Conservation (phyloP, 495 filamentous ascomycete genomes). For the Aspergillus cavernicola region DNA sequence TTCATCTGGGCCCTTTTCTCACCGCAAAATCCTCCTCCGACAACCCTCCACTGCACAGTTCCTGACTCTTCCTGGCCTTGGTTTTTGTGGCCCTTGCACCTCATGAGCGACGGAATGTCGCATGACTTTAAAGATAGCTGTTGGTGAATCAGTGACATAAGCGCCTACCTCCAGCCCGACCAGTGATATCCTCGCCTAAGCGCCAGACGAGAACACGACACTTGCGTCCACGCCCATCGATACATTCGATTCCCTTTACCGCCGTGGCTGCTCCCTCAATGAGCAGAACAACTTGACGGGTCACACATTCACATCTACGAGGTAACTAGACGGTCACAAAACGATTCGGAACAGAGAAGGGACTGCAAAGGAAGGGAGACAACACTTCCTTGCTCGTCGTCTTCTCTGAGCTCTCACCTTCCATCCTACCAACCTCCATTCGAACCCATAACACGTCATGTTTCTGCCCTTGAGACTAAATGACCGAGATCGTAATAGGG, state of each 20-base stretch:
- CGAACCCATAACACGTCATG: slow-evolving; percentile 35
- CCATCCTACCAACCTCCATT: slow-evolving; percentile 26
- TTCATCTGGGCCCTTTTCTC: slow-evolving; percentile 15
- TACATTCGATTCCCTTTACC: background rate
- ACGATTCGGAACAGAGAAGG: slow-evolving; percentile 11
- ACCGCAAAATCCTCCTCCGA: slow-evolving; percentile 21
- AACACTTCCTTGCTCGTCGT: slow-evolving; percentile 9
- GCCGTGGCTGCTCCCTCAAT: slow-evolving; percentile 5
- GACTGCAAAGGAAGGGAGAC: slow-evolving; percentile 8
- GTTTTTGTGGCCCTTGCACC: background rate
- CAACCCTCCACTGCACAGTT: slow-evolving; percentile 18
- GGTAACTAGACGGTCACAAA: slow-evolving; percentile 24
- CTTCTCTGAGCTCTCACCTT: slow-evolving; percentile 26
- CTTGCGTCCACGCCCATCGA: background rate
- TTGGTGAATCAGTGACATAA: slow-evolving; percentile 24
- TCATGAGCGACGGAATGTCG: slow-evolving; percentile 24
- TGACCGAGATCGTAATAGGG: slow-evolving; percentile 36
- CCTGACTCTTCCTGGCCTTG: slow-evolving; percentile 10
- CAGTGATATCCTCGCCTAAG: slow-evolving; percentile 31
- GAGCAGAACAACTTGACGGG: slow-evolving; percentile 2
- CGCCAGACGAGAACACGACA: slow-evolving; percentile 30
- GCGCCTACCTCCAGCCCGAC: slow-evolving; percentile 21
- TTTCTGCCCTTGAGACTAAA: slow-evolving; percentile 43
- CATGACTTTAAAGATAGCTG: slow-evolving; percentile 19
- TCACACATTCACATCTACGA: slow-evolving; percentile 14